phyloP scores from a whole-genome alignment of 148 eudicot species.

The Amaranthus hypochondriacus region DNA sequence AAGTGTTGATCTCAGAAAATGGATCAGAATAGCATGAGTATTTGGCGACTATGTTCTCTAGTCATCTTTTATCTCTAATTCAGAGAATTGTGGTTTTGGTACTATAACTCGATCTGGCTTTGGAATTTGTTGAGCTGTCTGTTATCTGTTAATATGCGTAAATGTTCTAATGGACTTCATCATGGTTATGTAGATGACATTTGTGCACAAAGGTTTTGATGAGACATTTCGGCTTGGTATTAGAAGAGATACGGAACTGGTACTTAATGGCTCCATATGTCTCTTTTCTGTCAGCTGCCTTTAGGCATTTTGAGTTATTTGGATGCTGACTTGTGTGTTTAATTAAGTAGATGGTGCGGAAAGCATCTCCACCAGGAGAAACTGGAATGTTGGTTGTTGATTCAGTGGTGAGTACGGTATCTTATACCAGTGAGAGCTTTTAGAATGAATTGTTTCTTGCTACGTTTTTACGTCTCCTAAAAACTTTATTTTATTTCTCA shows the following conservation, averaged over 20 bases:
- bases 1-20: not conserved
- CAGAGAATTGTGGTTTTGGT: not conserved
- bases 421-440: conserved; percentile 5
- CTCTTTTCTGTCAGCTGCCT: conserved; percentile 4
- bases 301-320: not conserved
- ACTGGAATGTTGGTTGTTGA: conserved; percentile 99
- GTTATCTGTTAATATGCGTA: not conserved
- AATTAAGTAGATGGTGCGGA: conserved; percentile 72
- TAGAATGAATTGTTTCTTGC: not conserved
- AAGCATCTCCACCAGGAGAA: conserved; percentile 76
- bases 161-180: conserved; percentile 15
- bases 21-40: not conserved
- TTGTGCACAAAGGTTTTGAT: conserved; percentile 96
- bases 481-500: conserved; percentile 3
- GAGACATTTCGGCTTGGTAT: conserved; percentile 97
- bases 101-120: conserved; percentile 3
- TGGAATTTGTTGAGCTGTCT: conserved; percentile 1
- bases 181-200: conserved; percentile 54
- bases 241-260: conserved; percentile 80
- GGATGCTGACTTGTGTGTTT: conserved; percentile 13
- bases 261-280: conserved; percentile 21
- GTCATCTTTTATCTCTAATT: not conserved
- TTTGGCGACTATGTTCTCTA: not conserved
- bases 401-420: conserved; percentile 69
- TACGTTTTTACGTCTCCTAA: no score